Base-by-base conservation (phyloP, 1,139 yeast genomes). In the Zygosaccharomyces pseudobailii region DNA sequence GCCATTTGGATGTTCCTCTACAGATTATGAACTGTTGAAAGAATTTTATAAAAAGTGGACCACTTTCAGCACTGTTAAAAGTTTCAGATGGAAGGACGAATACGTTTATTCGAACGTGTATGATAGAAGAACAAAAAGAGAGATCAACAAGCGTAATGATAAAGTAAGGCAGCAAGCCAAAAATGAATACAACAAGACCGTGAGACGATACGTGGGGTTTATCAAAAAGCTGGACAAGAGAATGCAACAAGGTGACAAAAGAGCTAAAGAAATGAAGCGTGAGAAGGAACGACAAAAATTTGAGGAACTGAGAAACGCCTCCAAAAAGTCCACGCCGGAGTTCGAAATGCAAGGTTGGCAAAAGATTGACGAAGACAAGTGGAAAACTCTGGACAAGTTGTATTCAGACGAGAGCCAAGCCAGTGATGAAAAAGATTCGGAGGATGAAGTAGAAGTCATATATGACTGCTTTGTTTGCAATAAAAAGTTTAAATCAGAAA, bases 71-170 rank as follows among this genome's bases (percentile, higher is more conserved):
- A 81, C 95, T 1, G 77, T 82, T 23, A 92, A 92, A 63, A 69
- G 80, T 0, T 92, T 90, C 65, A 75, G 78, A 38, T 92, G 97
- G 97, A 83, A 79, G 56, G 97, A 92, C 63, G 86, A 87, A 57
- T 89, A 89, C 62, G 75, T 95, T 59, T 81, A 84, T 56, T 82
- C 94, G 30, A 74, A 78, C 30, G 94, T 92, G 0, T 88, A 90
- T 17, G 98, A 92, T 68, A 74, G 98, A 58, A 73, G 95, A 51
- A 87, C 96, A 0, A 74, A 95, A 55, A 73, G 97, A 54, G 80
- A 88, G 39, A 87, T 92, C 84, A 96, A 90, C 62, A 84, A 82
- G 57, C 90, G 89, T 56, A 92, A 92, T 66, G 90, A 87, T 61
- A 87, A 87, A 66, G 70, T 81, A 1, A 73, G 97, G 55, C 96